A percentile compares a stretch with the other conserved stretches of the same genome.
Conservation (phyloP, 2,329 filamentous ascomycete genomes). For the Monilinia fructigena region DNA sequence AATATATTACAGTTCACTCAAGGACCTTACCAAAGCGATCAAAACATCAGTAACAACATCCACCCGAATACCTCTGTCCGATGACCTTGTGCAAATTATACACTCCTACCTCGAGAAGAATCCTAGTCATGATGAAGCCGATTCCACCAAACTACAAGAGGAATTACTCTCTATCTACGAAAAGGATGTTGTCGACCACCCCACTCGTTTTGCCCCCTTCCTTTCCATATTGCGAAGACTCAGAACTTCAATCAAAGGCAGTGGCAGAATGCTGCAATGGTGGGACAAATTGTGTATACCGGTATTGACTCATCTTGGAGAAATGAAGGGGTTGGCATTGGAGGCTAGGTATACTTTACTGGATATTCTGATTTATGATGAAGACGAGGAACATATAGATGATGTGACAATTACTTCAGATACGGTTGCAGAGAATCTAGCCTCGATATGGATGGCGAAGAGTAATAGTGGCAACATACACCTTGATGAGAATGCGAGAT, state of each 20-base stretch:
- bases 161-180: slow-evolving; percentile 68
- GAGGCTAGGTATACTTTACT: slow-evolving; percentile 66
- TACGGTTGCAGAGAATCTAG: slow-evolving; percentile 56
- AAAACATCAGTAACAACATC: slow-evolving; percentile 50
- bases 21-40: slow-evolving; percentile 60
- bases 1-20: slow-evolving; percentile 42
- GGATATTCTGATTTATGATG: slow-evolving; percentile 62
- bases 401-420: slow-evolving; percentile 46
- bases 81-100: slow-evolving; percentile 61
- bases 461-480: slow-evolving; percentile 42
- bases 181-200: slow-evolving; percentile 57
- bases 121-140: slow-evolving; percentile 63
- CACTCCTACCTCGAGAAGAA: slow-evolving; percentile 67
- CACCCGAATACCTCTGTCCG: slow-evolving; percentile 58
- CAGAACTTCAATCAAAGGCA: slow-evolving; percentile 61
- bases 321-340: slow-evolving; percentile 61
- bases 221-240: slow-evolving; percentile 64
- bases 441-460: slow-evolving; percentile 58
- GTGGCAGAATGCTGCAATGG: slow-evolving; percentile 66
- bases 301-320: slow-evolving; percentile 54
- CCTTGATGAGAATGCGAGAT: slow-evolving; percentile 47
- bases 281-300: slow-evolving; percentile 63
- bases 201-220: slow-evolving; percentile 63
- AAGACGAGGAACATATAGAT: slow-evolving; percentile 53
- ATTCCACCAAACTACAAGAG: slow-evolving; percentile 70